Evolutionary conservation across 108 stramenopile genomes (phyloP).

Genomic region (Skeletonema tropicum): DNA sequence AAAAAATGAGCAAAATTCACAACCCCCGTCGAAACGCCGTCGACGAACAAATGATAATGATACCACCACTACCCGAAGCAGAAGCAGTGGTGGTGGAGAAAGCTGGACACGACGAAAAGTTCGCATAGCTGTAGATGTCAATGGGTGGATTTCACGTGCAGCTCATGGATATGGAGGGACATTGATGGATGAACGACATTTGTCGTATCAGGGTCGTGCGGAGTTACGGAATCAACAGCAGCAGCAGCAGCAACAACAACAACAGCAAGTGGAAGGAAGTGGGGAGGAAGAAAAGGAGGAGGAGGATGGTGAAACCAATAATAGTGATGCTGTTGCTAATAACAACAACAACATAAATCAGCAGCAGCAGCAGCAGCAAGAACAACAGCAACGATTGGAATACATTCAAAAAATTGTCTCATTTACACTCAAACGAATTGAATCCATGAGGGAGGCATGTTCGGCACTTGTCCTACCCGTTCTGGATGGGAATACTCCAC

Average conservation of each 20-base stretch:
- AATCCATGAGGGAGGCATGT: constrained; percentile 50
- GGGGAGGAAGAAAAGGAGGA: constrained; percentile 7
- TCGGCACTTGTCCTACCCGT: constrained; percentile 67
- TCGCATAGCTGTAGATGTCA: constrained; percentile 76
- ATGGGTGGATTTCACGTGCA: constrained; percentile 71
- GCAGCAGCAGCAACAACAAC: neutral
- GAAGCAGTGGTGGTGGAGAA: neutral
- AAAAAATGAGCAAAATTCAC: neutral
- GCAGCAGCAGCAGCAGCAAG: constrained; percentile 15
- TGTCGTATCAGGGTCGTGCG: constrained; percentile 75
- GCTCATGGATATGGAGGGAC: constrained; percentile 56
- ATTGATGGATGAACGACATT: constrained; percentile 74
- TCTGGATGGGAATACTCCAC: constrained; percentile 80
- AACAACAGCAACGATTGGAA: constrained; percentile 25
- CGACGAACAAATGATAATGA: constrained; percentile 12
- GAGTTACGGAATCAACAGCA: constrained; percentile 33
- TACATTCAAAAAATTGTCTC: constrained; percentile 52
- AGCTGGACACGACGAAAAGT: constrained; percentile 49
- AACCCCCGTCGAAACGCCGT: constrained; percentile 7
- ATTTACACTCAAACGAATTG: constrained; percentile 54
- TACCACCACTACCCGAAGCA: neutral
- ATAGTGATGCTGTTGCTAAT: neutral
- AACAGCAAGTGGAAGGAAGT: constrained; percentile 2
- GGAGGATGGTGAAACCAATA: neutral
- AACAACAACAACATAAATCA: neutral